Conservation (phyloP, 1,139 yeast genomes). For the Pichia sp. region DNA sequence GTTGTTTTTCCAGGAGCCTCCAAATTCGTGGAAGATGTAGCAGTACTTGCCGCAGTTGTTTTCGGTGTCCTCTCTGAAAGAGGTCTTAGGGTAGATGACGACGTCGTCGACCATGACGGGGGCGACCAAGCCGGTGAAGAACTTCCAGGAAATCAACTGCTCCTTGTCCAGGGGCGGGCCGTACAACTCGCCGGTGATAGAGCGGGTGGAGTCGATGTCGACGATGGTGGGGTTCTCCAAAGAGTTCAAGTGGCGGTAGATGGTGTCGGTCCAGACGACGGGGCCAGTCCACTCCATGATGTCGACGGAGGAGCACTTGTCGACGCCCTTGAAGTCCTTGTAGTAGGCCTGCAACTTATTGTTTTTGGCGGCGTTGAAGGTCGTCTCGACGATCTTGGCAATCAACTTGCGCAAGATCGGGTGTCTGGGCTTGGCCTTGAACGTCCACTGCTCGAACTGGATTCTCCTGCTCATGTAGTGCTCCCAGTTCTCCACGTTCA, state of each 20-base stretch:
- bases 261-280: slow-evolving; percentile 55
- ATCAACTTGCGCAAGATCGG: slow-evolving; percentile 54
- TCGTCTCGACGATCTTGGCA: slow-evolving; percentile 47
- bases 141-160: slow-evolving; percentile 45
- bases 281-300: slow-evolving; percentile 59
- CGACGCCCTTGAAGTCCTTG: slow-evolving; percentile 30
- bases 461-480: slow-evolving; percentile 37
- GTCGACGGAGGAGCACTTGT: slow-evolving; percentile 34
- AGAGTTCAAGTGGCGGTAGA: slow-evolving; percentile 43
- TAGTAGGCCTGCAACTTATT: slow-evolving; percentile 32
- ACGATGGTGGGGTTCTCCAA: slow-evolving; percentile 31
- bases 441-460: slow-evolving; percentile 44
- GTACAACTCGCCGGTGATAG: slow-evolving; percentile 29
- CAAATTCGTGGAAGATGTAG: slow-evolving; percentile 31
- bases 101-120: slow-evolving; percentile 79
- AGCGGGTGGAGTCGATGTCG: slow-evolving; percentile 31
- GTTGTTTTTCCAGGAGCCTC: slow-evolving; percentile 33
- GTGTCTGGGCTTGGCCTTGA: slow-evolving; percentile 46
- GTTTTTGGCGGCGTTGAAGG: slow-evolving; percentile 37
- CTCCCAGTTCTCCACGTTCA: slow-evolving; percentile 34
- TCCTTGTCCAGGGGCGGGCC: slow-evolving; percentile 29
- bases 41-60: slow-evolving; percentile 33
- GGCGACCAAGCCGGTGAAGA: slow-evolving; percentile 66
- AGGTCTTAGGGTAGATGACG: slow-evolving; percentile 65
- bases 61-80: slow-evolving; percentile 31